Conservation (phyloP, 164 flowering plant species). For the Magnolia officinalis region DNA sequence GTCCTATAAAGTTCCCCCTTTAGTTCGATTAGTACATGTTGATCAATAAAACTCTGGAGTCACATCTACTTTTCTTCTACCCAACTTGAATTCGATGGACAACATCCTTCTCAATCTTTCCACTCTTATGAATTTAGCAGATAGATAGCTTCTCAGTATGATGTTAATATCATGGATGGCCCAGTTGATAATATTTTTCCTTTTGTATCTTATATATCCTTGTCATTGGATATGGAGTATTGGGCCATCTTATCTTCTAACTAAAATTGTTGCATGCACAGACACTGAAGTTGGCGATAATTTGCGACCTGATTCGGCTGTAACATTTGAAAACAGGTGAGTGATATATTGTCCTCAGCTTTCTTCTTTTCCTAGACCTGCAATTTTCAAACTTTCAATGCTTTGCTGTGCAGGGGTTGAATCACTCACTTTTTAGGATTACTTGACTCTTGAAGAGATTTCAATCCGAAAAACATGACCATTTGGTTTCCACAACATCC, state of each 20-base stretch:
- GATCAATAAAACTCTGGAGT: too few relatives aligned
- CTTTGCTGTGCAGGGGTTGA: too few relatives aligned
- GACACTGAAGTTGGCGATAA: conserved; percentile 57
- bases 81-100: too few relatives aligned
- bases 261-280: conserved; percentile 14
- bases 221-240: neutral
- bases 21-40: too few relatives aligned
- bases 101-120: too few relatives aligned
- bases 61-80: too few relatives aligned
- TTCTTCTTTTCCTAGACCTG: neutral
- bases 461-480: neutral
- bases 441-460: neutral
- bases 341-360: neutral
- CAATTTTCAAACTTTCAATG: too few relatives aligned
- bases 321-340: conserved; percentile 75
- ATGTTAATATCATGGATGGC: neutral
- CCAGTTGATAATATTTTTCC: neutral
- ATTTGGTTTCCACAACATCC: neutral
- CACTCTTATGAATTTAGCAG: neutral
- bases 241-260: neutral
- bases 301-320: conserved; percentile 61
- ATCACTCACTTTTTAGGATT: neutral
- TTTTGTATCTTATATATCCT: neutral
- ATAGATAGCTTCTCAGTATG: neutral
- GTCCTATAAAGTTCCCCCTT: too few relatives aligned